Evolutionary conservation across 2,329 filamentous ascomycete species (phyloP).

Genomic region (Aspergillus calidoustus): DNA sequence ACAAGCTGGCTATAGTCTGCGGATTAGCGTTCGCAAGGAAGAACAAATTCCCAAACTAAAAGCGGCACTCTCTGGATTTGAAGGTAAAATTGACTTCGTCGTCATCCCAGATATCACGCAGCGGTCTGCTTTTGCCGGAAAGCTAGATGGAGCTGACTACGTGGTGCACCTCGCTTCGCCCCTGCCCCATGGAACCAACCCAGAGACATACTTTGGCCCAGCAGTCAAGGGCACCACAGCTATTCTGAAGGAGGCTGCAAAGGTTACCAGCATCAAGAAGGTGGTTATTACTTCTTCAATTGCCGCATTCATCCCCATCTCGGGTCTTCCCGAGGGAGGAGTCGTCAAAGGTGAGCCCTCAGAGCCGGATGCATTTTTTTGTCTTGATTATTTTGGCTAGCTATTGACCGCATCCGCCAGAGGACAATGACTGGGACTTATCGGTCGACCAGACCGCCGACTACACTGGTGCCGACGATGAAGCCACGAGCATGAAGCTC

Average conservation of each 20-base stretch:
- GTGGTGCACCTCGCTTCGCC: slow-evolving; percentile 34
- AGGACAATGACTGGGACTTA: slow-evolving; percentile 30
- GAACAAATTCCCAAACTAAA: slow-evolving; percentile 19
- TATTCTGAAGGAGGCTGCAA: slow-evolving; percentile 25
- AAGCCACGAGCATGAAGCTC: slow-evolving; percentile 23
- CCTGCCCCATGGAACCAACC: slow-evolving; percentile 23
- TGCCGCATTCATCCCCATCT: slow-evolving; percentile 24
- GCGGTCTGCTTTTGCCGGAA: slow-evolving; percentile 19
- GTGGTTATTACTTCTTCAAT: slow-evolving; percentile 30
- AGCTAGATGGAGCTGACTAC: slow-evolving; percentile 29
- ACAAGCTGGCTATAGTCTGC: slow-evolving; percentile 27
- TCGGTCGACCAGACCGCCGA: slow-evolving; percentile 21
- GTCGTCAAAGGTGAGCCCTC: slow-evolving; percentile 23
- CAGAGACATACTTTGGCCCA: slow-evolving; percentile 27
- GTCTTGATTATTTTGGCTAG: not conserved
- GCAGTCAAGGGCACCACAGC: slow-evolving; percentile 28
- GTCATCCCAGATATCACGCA: slow-evolving; percentile 26
- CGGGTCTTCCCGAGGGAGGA: slow-evolving; percentile 24
- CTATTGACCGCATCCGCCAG: slow-evolving; percentile 8
- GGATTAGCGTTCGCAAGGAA: slow-evolving; percentile 26
- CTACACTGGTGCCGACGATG: slow-evolving; percentile 19
- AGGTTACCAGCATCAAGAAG: slow-evolving; percentile 28
- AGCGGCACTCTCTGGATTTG: slow-evolving; percentile 19
- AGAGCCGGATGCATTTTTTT: not conserved
- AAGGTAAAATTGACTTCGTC: slow-evolving; percentile 25